These are phyloP conservation scores for Colletotrichum sp. DNA, from an alignment of 2,329 filamentous ascomycete species.

Conservation along the genomic window DNA sequence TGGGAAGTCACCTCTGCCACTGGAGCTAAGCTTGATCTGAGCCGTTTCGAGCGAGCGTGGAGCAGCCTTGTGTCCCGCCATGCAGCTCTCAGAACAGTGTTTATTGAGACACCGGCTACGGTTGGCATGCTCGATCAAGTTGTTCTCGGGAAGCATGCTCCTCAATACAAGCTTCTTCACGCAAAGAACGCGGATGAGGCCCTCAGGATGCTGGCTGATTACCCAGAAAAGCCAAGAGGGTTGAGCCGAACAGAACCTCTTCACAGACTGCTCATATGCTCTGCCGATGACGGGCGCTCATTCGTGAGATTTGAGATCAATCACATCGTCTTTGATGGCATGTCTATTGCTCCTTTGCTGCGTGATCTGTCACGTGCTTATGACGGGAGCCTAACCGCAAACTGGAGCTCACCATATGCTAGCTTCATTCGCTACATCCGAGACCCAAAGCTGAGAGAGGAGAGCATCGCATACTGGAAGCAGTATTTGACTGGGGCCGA, in stretches of 20 bases:
- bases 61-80: conserved; percentile 31
- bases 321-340: conserved; percentile 38
- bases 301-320: conserved; percentile 21
- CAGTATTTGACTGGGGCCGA: conserved; percentile 27
- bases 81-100: conserved; percentile 34
- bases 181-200: neutral
- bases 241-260: neutral
- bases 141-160: conserved; percentile 24
- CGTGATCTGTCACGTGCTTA: conserved; percentile 32
- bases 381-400: conserved; percentile 11
- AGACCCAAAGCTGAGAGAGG: conserved; percentile 20
- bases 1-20: conserved; percentile 22
- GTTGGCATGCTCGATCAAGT: conserved; percentile 29
- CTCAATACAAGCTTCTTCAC: neutral
- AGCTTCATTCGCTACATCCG: conserved; percentile 25
- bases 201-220: neutral
- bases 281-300: neutral
- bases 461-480: conserved; percentile 29
- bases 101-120: conserved; percentile 32
- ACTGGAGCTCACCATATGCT: conserved; percentile 16
- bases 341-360: conserved; percentile 33
- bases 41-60: conserved; percentile 25
- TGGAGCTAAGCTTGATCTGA: conserved; percentile 17
- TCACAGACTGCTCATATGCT: neutral
- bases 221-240: neutral